These are phyloP conservation scores for Inga laurina DNA, from an alignment of 306 rosid genomes.

Conservation along the genomic window DNA sequence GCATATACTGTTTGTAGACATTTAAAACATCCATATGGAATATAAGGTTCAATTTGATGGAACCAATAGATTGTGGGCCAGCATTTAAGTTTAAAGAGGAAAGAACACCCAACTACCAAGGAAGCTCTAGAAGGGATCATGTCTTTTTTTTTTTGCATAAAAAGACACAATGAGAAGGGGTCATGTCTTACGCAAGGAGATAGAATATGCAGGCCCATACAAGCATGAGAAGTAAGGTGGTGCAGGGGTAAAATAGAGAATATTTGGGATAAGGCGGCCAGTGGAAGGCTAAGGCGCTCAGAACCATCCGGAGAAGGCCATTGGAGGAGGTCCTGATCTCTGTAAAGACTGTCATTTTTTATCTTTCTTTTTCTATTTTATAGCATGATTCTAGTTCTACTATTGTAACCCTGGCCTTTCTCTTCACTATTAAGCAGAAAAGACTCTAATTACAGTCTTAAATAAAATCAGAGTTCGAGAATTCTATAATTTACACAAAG, in stretches of 20 bases:
- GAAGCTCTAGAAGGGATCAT: background rate
- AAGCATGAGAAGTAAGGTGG: background rate
- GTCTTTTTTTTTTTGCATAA: background rate
- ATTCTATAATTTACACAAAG: background rate
- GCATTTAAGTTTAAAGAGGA: background rate
- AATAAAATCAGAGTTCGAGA: background rate
- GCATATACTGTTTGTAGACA: background rate
- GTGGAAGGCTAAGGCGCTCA: background rate
- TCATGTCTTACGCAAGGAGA: background rate
- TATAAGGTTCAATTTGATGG: background rate
- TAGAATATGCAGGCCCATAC: background rate
- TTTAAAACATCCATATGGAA: background rate
- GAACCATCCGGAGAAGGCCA: background rate
- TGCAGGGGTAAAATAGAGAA: background rate
- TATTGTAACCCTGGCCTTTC: background rate
- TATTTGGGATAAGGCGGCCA: background rate
- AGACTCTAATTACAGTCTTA: background rate
- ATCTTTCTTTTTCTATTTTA: background rate
- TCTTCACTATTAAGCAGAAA: background rate
- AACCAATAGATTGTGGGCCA: background rate
- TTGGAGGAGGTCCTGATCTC: background rate
- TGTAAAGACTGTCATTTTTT: background rate
- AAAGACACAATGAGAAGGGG: background rate
- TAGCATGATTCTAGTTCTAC: background rate
- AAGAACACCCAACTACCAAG: background rate